These are phyloP conservation scores for Talaromyces funiculosus DNA, from an alignment of 2,329 filamentous ascomycete genomes.

Conservation along the genomic window DNA sequence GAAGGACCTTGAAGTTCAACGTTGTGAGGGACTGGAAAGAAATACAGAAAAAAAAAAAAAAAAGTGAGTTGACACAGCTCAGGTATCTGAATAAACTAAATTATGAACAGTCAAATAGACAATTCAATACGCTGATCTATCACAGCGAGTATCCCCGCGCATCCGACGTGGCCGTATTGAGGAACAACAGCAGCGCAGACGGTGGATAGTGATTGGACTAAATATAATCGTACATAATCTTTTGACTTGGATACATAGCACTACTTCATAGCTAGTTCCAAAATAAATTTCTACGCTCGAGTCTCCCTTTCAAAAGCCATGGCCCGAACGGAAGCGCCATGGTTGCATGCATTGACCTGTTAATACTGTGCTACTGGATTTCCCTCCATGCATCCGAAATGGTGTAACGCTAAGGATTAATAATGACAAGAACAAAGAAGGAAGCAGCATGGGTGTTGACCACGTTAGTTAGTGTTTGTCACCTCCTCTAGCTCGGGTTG, in stretches of 20 bases:
- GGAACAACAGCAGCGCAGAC: background rate
- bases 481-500: background rate
- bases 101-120: background rate
- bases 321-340: background rate
- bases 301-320: background rate
- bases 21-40: background rate
- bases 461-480: background rate
- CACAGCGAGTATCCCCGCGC: slow-evolving; percentile 8
- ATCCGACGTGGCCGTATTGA: slow-evolving; percentile 10
- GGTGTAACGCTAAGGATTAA: slow-evolving; percentile 1
- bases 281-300: background rate
- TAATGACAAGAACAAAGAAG: slow-evolving; percentile 1
- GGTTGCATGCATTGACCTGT: background rate
- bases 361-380: background rate
- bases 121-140: slow-evolving; percentile 4
- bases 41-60: background rate
- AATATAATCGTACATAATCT: background rate
- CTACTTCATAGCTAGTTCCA: background rate
- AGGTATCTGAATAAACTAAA: background rate
- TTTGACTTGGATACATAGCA: background rate
- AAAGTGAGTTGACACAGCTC: background rate
- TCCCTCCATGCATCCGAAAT: slow-evolving; percentile 3
- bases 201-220: slow-evolving; percentile 2
- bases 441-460: background rate
- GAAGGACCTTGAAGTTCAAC: background rate